Evolutionary conservation across 2,329 filamentous ascomycete genomes (phyloP).

Genomic region (Aspergillus phoenicis): DNA sequence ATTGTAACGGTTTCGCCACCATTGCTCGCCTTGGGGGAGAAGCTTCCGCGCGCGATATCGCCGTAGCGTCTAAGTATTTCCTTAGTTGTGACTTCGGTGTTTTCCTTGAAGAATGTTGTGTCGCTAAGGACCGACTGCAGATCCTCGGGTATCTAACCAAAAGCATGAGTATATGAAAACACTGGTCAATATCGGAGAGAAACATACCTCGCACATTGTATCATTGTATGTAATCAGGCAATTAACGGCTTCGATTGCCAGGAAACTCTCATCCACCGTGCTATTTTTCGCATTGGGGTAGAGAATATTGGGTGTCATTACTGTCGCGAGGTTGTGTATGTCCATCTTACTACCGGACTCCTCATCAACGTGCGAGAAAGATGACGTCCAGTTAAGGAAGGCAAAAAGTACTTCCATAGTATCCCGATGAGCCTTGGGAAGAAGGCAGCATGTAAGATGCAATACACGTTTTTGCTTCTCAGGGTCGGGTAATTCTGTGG

Average conservation of each 20-base stretch:
- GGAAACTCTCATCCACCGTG: conserved; percentile 84
- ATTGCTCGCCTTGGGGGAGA: conserved; percentile 56
- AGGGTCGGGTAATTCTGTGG: conserved; percentile 71
- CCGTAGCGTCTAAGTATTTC: conserved; percentile 94
- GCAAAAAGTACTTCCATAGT: conserved; percentile 93
- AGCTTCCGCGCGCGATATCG: conserved; percentile 71
- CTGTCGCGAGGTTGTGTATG: conserved; percentile 92
- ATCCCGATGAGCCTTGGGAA: conserved; percentile 91
- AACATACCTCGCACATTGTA: conserved; percentile 89
- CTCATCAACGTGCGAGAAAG: conserved; percentile 95
- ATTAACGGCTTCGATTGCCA: conserved; percentile 90
- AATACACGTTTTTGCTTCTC: conserved; percentile 81
- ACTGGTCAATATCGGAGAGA: conserved; percentile 17
- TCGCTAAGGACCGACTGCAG: conserved; percentile 84
- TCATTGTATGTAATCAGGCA: conserved; percentile 91
- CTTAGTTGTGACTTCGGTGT: conserved; percentile 89
- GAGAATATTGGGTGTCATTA: conserved; percentile 94
- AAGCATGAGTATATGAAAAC: conserved; percentile 11
- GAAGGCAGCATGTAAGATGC: conserved; percentile 86
- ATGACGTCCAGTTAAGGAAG: conserved; percentile 96
- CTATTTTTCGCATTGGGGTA: conserved; percentile 69
- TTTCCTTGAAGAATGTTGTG: conserved; percentile 75
- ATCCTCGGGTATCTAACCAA: conserved; percentile 81
- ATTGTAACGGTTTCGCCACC: conserved; percentile 56
- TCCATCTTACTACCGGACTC: conserved; percentile 99